phyloP scores from a whole-genome alignment of 441 rosid species.

The Capsella rubella region DNA sequence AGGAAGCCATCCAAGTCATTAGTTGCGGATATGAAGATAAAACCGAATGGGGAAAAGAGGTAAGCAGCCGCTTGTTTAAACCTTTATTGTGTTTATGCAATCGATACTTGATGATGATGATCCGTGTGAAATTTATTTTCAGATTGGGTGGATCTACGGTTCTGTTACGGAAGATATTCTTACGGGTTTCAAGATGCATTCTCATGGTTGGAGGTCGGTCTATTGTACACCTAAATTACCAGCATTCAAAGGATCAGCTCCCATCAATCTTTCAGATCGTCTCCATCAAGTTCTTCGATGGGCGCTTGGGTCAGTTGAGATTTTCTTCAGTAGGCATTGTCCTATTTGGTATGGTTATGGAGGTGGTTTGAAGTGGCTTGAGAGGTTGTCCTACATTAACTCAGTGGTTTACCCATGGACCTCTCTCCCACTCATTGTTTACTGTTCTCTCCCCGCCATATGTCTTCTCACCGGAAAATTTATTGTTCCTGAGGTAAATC shows the following conservation, averaged over 20 bases:
- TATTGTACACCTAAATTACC: conserved; percentile 86
- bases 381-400: conserved; percentile 89
- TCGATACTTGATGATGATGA: conserved; percentile 30
- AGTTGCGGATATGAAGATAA: conserved; percentile 98
- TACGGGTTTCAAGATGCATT: conserved; percentile 99
- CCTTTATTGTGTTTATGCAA: background rate
- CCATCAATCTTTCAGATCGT: conserved; percentile 97
- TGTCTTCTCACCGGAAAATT: conserved; percentile 97
- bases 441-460: conserved; percentile 91
- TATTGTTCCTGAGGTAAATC: conserved; percentile 86
- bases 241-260: conserved; percentile 99
- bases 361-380: conserved; percentile 85
- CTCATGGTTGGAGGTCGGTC: conserved; percentile 98
- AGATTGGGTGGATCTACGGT: conserved; percentile 99
- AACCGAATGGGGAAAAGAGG: conserved; percentile 99
- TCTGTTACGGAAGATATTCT: conserved; percentile 97
- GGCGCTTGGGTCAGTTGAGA: conserved; percentile 99
- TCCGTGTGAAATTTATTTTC: conserved; percentile 16
- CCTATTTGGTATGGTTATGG: conserved; percentile 99
- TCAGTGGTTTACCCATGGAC: conserved; percentile 95
- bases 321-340: conserved; percentile 93
- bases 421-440: conserved; percentile 82
- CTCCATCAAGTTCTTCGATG: conserved; percentile 98
- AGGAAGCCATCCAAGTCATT: conserved; percentile 97
- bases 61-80: background rate